Conservation (phyloP, 2,329 filamentous ascomycete species). For the Phoma sp. region DNA sequence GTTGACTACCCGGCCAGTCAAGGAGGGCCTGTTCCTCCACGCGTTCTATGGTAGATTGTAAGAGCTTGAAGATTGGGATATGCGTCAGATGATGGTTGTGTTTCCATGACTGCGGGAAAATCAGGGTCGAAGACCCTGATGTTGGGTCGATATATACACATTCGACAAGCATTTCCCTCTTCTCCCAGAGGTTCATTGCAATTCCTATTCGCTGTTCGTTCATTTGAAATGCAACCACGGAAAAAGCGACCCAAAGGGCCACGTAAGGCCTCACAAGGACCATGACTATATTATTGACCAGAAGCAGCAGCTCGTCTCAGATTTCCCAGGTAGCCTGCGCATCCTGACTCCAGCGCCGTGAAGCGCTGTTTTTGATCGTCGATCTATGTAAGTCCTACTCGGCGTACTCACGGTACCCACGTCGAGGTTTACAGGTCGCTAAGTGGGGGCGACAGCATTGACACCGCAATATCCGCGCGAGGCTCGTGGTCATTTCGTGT, state of each 20-base stretch:
- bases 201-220: background rate
- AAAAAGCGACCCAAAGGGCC: slow-evolving; percentile 2
- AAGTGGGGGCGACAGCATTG: slow-evolving; percentile 14
- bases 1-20: slow-evolving; percentile 5
- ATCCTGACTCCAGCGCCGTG: slow-evolving; percentile 5
- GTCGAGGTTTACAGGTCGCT: background rate
- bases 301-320: background rate
- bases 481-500: slow-evolving; percentile 11
- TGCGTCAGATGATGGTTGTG: slow-evolving; percentile 3
- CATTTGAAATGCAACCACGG: background rate
- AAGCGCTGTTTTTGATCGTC: slow-evolving; percentile 14
- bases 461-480: slow-evolving; percentile 8
- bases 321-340: background rate
- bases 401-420: slow-evolving; percentile 12
- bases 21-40: slow-evolving; percentile 5
- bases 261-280: slow-evolving; percentile 1
- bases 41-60: background rate
- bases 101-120: background rate
- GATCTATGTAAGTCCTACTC: background rate
- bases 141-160: background rate
- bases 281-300: background rate
- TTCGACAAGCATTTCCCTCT: slow-evolving; percentile 11
- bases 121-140: slow-evolving; percentile 16
- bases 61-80: slow-evolving; percentile 13
- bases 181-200: background rate